Evolutionary conservation across 2,329 filamentous ascomycete genomes (phyloP), one percentile per base, ranked within the genome.

Genomic region (Alternaria brassicicola): DNA sequence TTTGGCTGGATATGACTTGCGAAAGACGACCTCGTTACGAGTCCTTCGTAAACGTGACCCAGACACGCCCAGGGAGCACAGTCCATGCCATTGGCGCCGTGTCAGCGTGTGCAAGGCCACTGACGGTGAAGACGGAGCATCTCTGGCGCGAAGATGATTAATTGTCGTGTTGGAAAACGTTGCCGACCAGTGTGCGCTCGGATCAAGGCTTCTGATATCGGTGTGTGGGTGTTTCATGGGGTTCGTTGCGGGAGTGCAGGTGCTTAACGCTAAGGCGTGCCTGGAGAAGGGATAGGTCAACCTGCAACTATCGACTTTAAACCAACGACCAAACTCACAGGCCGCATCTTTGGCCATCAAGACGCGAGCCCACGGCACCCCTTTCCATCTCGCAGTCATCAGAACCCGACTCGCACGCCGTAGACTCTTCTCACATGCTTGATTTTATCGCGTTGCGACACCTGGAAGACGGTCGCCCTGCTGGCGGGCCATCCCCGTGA

Each of bases 401-500:
- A 60, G 55, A 61, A 50, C 52, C 59, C 66, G 62, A 62, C 65
- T 76, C 64, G 59, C 50, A 62, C 63, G 65, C 66, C 65, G 62
- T 64, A 55, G 61, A 61, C 65, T 69, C 73, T 70, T 59, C 71
- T 75, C 75, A 73, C 72, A 78, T 77, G 74, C 73, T 73, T 69
- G 67, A 65, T 75, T 73, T 71, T 65, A 72, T 61, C 64, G 68
- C 67, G 66, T 70, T 66, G 73, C 76, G 76, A 77, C 68, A 73
- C 72, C 72, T 74, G 75, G 73, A 75, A 72, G 76, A 76, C 70
- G 36, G 75, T 71, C 71, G 72, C 72, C 71, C 68, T 65, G 69
- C 69, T 67, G 76, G 73, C 76, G 77, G 62, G 74, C 70, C 67
- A 63, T 64, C 63, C 63, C 70, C 72, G 70, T 74, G 71, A 76